Evolutionary conservation across 2,329 filamentous ascomycete genomes (phyloP).

Genomic region (Myriosclerotinia scirpicola): DNA sequence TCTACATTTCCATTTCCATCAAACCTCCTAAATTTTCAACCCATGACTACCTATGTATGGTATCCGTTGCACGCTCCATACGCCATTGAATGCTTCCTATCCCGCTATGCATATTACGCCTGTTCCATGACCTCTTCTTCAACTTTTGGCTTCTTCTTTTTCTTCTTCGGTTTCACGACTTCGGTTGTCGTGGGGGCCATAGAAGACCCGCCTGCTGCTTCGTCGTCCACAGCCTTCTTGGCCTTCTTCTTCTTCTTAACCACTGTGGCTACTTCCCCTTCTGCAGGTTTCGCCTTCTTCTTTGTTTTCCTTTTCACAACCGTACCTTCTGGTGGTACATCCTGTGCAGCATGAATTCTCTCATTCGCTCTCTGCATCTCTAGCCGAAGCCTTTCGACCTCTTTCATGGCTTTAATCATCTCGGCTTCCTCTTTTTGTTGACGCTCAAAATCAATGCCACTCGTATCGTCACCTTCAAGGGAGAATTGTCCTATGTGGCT

Average conservation of each 20-base stretch:
- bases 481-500: slow-evolving; percentile 74
- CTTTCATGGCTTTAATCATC: slow-evolving; percentile 83
- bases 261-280: slow-evolving; percentile 28
- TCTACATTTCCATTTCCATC: slow-evolving; percentile 6
- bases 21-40: slow-evolving; percentile 3
- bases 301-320: slow-evolving; percentile 61
- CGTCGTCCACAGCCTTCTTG: slow-evolving; percentile 40
- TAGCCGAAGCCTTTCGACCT: slow-evolving; percentile 80
- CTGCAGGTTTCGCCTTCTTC: slow-evolving; percentile 46
- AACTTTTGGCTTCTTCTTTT: slow-evolving; percentile 44
- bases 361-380: slow-evolving; percentile 87
- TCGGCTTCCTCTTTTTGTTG: slow-evolving; percentile 78
- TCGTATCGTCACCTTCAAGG: slow-evolving; percentile 55
- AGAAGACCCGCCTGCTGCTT: slow-evolving; percentile 31
- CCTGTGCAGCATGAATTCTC: slow-evolving; percentile 68
- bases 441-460: slow-evolving; percentile 58
- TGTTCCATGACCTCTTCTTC: slow-evolving; percentile 25
- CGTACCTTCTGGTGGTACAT: slow-evolving; percentile 59
- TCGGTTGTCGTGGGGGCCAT: slow-evolving; percentile 24
- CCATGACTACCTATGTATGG: slow-evolving; percentile 15
- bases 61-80: slow-evolving; percentile 22
- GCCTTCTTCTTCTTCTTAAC: slow-evolving; percentile 54
- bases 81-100: slow-evolving; percentile 24
- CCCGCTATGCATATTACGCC: slow-evolving; percentile 22
- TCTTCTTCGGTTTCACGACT: slow-evolving; percentile 47